Conservation (phyloP, 352 stramenopile species). For the Pythium pyrilobum region DNA sequence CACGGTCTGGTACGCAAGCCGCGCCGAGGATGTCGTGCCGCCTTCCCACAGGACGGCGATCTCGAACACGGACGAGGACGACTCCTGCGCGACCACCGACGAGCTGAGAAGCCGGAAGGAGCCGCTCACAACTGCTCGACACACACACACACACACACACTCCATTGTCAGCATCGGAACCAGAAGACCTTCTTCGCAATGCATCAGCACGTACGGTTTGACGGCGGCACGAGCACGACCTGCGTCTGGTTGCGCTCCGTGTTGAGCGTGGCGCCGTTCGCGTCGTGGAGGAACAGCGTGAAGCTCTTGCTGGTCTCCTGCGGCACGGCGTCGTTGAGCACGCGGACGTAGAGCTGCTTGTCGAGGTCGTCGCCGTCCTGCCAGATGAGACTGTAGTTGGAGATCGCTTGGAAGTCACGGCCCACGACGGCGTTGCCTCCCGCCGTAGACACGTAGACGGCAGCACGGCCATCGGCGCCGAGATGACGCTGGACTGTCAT, state of each 20-base stretch:
- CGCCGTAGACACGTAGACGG: conserved; percentile 53
- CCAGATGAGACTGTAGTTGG: conserved; percentile 72
- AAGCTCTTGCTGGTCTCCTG: conserved; percentile 53
- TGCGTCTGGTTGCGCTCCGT: conserved; percentile 33
- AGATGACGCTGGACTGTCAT: conserved; percentile 53
- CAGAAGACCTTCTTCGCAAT: too few relatives aligned
- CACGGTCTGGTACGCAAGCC: conserved; percentile 35
- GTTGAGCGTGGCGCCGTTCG: conserved; percentile 53
- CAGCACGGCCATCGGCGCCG: conserved; percentile 46
- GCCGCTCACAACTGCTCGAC: conserved; percentile 34
- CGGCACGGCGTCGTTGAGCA: conserved; percentile 53
- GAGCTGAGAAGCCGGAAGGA: conserved; percentile 49
- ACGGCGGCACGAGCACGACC: conserved; percentile 41
- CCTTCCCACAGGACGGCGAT: conserved; percentile 56
- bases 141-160: background rate
- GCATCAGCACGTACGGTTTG: conserved; percentile 31
- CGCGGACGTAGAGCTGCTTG: conserved; percentile 54
- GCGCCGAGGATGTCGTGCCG: conserved; percentile 41
- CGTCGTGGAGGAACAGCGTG: conserved; percentile 49
- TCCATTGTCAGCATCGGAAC: background rate
- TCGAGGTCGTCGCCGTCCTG: conserved; percentile 66
- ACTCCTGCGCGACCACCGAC: conserved; percentile 30
- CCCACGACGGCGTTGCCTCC: conserved; percentile 44
- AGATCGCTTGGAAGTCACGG: conserved; percentile 47
- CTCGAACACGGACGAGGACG: conserved; percentile 14